Evolutionary conservation across 2,329 filamentous ascomycete genomes (phyloP), one percentile per base, ranked within the genome.

Genomic region (Akanthomyces uredinophilus): DNA sequence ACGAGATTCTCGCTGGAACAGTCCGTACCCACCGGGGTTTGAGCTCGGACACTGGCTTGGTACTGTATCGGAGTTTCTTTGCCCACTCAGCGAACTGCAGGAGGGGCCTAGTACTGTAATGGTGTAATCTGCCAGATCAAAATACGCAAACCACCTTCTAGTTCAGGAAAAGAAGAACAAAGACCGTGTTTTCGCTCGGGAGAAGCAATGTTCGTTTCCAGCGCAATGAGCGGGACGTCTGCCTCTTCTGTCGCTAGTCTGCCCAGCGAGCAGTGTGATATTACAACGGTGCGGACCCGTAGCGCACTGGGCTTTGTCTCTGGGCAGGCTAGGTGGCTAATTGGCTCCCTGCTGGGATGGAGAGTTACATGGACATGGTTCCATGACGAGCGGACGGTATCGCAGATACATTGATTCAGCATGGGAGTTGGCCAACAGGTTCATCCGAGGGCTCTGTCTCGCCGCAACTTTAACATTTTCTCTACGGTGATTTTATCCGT

Each of bases 41-140:
- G 56, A 27, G 56, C 56, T 59, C 56, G 56, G 56, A 59, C 56
- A 18, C 44, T 49, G 20, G n/a, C 54, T 39, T 14, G 32, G 10
- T 22, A 18, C 37, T 49, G 54, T 51, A 59, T 59, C 35, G 44
- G 8, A 39, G 32, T 59, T 46, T 51, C 56, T 43, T 46, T 11
- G 24, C 47, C 47, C 47, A 51, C 47, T 51, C 47, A 18, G 29
- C 29, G 35, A 20, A 35, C 22, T 56, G 32, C 13, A 22, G 24
- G 41, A 56, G 54, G 29, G 54, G 13, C 39, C 39, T n/a, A 4
- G 35, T 35, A 39, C 22, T 47, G 53, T 39, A n/a, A n/a, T 37
- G 27, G 16, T 39, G 27, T 29, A 29, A 29, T 41, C 35, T 59
- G 46, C 29, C 41, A 39, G 35, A 50, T 43, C 50, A 51, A 41